These are phyloP conservation scores for Arthrobotrys musiformis DNA, from an alignment of 2,329 filamentous ascomycete species.

Conservation along the genomic window DNA sequence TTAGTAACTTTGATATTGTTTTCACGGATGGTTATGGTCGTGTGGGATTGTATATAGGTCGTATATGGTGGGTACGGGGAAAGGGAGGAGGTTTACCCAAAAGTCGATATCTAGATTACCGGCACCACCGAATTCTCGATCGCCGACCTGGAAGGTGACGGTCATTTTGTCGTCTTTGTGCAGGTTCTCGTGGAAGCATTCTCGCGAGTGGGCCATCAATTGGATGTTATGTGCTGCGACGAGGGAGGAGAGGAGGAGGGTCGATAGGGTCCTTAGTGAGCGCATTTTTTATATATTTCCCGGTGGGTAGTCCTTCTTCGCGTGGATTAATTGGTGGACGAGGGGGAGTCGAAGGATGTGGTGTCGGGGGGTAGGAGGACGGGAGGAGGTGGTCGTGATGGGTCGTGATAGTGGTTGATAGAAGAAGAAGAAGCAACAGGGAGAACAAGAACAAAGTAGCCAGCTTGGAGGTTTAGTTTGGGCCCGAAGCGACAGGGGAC, in stretches of 20 bases:
- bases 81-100: slow-evolving; percentile 75
- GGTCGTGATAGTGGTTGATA: neutral
- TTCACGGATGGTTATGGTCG: no score
- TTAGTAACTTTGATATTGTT: no score
- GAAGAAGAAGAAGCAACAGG: no score
- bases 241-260: slow-evolving; percentile 63
- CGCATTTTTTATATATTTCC: slow-evolving; percentile 32
- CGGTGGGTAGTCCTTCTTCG: neutral
- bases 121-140: slow-evolving; percentile 92
- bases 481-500: slow-evolving; percentile 12
- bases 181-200: slow-evolving; percentile 96
- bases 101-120: slow-evolving; percentile 98
- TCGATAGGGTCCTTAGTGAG: slow-evolving; percentile 44
- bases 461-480: slow-evolving; percentile 52
- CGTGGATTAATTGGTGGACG: neutral
- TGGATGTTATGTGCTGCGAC: slow-evolving; percentile 92
- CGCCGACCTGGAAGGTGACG: slow-evolving; percentile 96
- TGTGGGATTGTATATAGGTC: neutral
- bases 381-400: neutral
- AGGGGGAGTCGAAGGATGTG: neutral
- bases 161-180: slow-evolving; percentile 98
- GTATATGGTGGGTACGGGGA: neutral
- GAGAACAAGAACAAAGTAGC: no score
- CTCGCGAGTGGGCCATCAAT: slow-evolving; percentile 88
- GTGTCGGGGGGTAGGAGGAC: neutral